These are phyloP conservation scores for Apiospora phragmitis DNA, from an alignment of 2,329 filamentous ascomycete genomes.

Conservation along the genomic window DNA sequence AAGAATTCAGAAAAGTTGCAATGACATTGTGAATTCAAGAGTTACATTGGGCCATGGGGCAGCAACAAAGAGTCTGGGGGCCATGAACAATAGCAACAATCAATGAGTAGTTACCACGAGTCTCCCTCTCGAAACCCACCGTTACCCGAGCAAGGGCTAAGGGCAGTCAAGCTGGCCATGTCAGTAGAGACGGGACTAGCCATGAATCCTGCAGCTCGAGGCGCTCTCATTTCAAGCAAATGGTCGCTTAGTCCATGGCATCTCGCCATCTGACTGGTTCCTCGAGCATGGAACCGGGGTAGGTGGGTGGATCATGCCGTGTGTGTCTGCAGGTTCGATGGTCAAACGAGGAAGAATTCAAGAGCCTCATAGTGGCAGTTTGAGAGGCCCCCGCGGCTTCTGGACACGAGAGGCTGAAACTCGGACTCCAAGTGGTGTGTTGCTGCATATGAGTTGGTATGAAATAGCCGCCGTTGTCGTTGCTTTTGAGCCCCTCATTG, in stretches of 20 bases:
- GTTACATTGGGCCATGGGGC: conserved; percentile 10
- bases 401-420: conserved; percentile 11
- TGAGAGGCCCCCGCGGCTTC: background rate
- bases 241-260: conserved; percentile 13
- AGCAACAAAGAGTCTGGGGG: conserved; percentile 19
- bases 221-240: conserved; percentile 16
- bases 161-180: background rate
- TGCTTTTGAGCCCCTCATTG: conserved; percentile 7
- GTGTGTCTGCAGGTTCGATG: background rate
- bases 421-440: background rate
- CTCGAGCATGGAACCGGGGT: conserved; percentile 18
- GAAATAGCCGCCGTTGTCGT: conserved; percentile 11
- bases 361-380: background rate
- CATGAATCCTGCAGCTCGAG: conserved; percentile 7
- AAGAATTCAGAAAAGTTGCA: background rate
- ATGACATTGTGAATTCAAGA: conserved; percentile 20
- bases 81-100: conserved; percentile 1
- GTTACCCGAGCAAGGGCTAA: background rate
- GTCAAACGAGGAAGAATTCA: background rate
- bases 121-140: conserved; percentile 1
- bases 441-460: background rate
- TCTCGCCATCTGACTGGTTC: conserved; percentile 25
- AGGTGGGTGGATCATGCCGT: conserved; percentile 8
- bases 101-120: conserved; percentile 14
- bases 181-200: background rate